Evolutionary conservation across 805 yeast species (phyloP).

Genomic region (Wickerhamiella alocasiicola): DNA sequence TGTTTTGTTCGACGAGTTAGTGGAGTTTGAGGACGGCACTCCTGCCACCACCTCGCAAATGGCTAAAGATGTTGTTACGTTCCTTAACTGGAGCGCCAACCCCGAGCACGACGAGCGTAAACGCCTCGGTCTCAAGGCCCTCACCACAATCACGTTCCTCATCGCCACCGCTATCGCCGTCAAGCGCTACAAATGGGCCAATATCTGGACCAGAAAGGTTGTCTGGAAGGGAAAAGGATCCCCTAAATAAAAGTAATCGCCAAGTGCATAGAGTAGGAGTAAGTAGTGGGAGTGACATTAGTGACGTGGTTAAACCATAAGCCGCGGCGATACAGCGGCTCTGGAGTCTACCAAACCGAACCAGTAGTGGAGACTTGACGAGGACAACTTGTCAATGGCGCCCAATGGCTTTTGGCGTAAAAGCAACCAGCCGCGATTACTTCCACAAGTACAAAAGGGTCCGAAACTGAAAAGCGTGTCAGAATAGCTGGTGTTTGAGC

Average conservation of each 20-base stretch:
- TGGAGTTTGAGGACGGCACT: constrained; percentile 98
- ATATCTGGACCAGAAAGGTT: constrained; percentile 88
- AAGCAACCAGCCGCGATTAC: too few relatives aligned
- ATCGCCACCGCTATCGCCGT: constrained; percentile 79
- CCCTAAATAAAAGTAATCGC: constrained; percentile 19
- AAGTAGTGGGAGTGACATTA: too few relatives aligned
- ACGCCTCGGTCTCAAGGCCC: constrained; percentile 88
- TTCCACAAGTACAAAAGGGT: too few relatives aligned
- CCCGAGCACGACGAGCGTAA: constrained; percentile 99
- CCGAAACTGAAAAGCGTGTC: too few relatives aligned
- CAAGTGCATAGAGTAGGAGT: too few relatives aligned
- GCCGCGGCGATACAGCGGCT: too few relatives aligned
- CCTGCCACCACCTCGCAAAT: constrained; percentile 97
- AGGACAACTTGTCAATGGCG: too few relatives aligned
- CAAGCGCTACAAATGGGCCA: constrained; percentile 97
- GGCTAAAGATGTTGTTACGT: constrained; percentile 96
- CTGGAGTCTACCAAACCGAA: too few relatives aligned
- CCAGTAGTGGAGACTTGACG: too few relatives aligned
- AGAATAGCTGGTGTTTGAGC: too few relatives aligned
- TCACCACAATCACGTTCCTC: constrained; percentile 64
- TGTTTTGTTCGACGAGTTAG: constrained; percentile 92
- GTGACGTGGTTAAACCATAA: too few relatives aligned
- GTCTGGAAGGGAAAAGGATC: constrained; percentile 34
- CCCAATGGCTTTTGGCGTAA: too few relatives aligned
- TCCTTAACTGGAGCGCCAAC: constrained; percentile 96